Evolutionary conservation across 1,139 yeast species (phyloP).

Genomic region (Wickerhamomyces sp.): DNA sequence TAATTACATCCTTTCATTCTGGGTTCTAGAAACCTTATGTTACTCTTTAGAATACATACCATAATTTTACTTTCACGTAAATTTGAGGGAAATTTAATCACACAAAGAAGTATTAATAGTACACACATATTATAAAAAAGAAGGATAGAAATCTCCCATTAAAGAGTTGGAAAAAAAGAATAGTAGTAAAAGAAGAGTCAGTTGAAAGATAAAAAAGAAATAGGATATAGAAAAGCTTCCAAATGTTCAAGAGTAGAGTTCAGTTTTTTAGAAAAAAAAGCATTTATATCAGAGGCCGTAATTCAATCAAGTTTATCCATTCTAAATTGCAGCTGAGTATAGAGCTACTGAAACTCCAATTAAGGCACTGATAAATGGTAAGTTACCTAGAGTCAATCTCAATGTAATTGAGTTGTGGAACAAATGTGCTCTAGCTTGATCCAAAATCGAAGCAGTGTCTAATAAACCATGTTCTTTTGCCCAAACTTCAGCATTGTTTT

Average conservation of each 20-base stretch:
- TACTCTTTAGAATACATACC: too few relatives aligned
- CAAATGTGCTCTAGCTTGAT: conserved; percentile 18
- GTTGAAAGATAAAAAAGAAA: too few relatives aligned
- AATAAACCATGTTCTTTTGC: conserved; percentile 24
- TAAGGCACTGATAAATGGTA: conserved; percentile 28
- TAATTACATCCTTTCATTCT: neutral
- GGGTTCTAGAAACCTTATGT: neutral
- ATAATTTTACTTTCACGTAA: too few relatives aligned
- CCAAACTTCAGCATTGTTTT: conserved; percentile 24
- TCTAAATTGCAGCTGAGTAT: conserved; percentile 28
- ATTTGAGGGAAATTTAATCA: too few relatives aligned
- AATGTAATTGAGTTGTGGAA: conserved; percentile 23
- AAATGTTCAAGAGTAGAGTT: too few relatives aligned
- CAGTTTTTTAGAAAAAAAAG: neutral
- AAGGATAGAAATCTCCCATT: neutral
- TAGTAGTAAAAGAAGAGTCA: neutral
- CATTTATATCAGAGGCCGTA: too few relatives aligned
- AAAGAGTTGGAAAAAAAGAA: neutral
- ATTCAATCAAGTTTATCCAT: too few relatives aligned
- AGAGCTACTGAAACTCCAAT: conserved; percentile 29
- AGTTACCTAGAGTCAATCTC: conserved; percentile 27
- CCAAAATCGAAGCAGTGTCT: conserved; percentile 11
- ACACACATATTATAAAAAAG: neutral
- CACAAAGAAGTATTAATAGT: too few relatives aligned
- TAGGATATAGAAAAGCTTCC: neutral